Base-by-base conservation (phyloP, 129 eudicot species). In the Chrysanthemum lavandulifolium region DNA sequence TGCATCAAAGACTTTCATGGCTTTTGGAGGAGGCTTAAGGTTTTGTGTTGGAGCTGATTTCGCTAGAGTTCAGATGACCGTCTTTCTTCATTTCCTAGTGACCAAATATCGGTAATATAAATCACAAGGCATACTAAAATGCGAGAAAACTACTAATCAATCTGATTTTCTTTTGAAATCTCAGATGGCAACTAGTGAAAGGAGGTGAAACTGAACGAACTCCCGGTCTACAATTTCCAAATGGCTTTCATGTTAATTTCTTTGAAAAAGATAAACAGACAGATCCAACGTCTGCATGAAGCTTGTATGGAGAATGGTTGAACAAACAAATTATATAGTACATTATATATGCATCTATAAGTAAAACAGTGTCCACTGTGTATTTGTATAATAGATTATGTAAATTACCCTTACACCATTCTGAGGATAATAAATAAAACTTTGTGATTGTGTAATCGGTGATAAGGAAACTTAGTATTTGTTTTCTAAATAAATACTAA, bases 141-240 rank as follows among this genome's bases (percentile, higher is more conserved):
- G 45, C 7, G 10, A 6, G 45, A 40, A 40, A 40, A 40, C 45
- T 40, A 40, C 45, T 40, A 6, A 40, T 40, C 9, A 40, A 40
- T 40, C 10, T 40, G 45, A 6, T 5, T 40, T 40, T 40, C 45
- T 7, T 40, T 40, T 6, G 7, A 40, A 50, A 23, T 67, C 18
- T 49, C 80, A 90, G 93, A 78, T 87, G 90, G 86, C 72, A 83
- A 74, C 73, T 68, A 45, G 73, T 82, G 55, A 74, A 71, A 79
- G 96, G 90, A 33, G 97, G 95, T 55, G 86, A 88, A n/a, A 88
- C 79, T 70, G 75, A 85, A 45, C 83, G 97, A 29, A 91, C 95
- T 63, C 97, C 97, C 27, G 97, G 95, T 40, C 67, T 88, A 69
- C 95, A 88, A 45, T 91, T 91, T 73, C 95, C 95, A 50, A 75